Evolutionary conservation across 2,329 filamentous ascomycete species (phyloP).

Genomic region (Fusarium dlaminii): DNA sequence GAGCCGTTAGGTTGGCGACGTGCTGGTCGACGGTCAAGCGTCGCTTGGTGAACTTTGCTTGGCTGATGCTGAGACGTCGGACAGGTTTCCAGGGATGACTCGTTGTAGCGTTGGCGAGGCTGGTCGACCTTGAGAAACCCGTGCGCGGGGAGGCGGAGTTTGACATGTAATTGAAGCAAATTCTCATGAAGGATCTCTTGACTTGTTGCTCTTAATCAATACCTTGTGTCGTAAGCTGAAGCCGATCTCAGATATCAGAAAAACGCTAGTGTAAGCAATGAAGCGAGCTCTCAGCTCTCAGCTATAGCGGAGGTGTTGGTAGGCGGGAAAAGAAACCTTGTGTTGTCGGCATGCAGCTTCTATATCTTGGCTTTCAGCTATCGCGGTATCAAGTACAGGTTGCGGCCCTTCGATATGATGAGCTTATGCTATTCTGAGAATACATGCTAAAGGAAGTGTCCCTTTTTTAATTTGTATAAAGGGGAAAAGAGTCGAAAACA

Average conservation of each 20-base stretch:
- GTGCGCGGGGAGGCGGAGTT: accelerated
- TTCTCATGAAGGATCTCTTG: accelerated
- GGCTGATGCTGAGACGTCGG: not conserved
- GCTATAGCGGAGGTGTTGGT: accelerated
- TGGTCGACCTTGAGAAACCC: accelerated
- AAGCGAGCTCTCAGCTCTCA: not conserved
- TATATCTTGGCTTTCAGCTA: not conserved
- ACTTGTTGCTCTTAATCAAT: not conserved
- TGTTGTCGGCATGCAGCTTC: not conserved
- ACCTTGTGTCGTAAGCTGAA: not conserved
- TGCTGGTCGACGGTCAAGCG: not conserved
- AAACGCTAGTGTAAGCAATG: not conserved
- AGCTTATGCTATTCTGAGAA: not conserved
- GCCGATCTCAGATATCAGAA: not conserved
- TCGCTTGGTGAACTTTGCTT: not conserved
- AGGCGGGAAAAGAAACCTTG: not conserved
- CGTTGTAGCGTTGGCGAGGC: accelerated
- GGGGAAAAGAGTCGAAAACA: not conserved
- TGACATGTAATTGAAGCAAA: not conserved
- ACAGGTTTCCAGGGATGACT: not conserved
- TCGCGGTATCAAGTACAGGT: not conserved
- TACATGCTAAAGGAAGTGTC: not conserved
- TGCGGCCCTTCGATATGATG: slow-evolving; percentile 19
- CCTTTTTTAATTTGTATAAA: not conserved
- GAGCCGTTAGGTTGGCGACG: not conserved